Conservation (phyloP, 768 basidiomycete genomes). For the Termitomyces sp. region DNA sequence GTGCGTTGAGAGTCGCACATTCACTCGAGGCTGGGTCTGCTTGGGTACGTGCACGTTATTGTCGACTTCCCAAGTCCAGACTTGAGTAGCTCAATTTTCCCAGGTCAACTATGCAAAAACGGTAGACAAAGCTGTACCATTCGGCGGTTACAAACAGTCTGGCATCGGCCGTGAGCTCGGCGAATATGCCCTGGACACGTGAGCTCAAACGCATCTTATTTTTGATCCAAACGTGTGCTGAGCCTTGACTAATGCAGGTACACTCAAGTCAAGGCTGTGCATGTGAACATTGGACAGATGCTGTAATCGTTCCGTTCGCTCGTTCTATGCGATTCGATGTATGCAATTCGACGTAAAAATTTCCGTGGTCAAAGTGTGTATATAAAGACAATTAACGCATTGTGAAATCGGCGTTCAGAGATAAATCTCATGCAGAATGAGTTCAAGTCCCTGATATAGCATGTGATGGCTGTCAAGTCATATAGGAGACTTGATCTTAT, state of each 20-base stretch:
- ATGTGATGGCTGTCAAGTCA: too few species aligned
- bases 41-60: slow-evolving; percentile 11
- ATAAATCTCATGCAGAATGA: too few species aligned
- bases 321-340: too few species aligned
- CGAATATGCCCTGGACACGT: slow-evolving; percentile 25
- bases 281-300: slow-evolving; percentile 18
- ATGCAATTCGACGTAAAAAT: too few species aligned
- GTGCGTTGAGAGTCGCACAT: slow-evolving; percentile 21
- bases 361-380: too few species aligned
- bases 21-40: slow-evolving; percentile 21
- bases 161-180: slow-evolving; percentile 25
- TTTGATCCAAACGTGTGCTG: too few species aligned
- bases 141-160: slow-evolving; percentile 27
- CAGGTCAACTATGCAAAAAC: slow-evolving; percentile 22
- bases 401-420: too few species aligned
- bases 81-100: not conserved
- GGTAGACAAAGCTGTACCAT: slow-evolving; percentile 19
- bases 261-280: slow-evolving; percentile 21
- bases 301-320: slow-evolving; percentile 2
- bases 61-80: not conserved
- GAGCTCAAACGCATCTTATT: not conserved
- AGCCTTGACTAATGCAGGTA: slow-evolving; percentile 8
- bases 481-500: too few species aligned
- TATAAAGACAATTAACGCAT: too few species aligned
- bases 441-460: too few species aligned